These are phyloP conservation scores for Uronychia binucleata DNA, from an alignment of 73 alveolate species.

Conservation along the genomic window DNA sequence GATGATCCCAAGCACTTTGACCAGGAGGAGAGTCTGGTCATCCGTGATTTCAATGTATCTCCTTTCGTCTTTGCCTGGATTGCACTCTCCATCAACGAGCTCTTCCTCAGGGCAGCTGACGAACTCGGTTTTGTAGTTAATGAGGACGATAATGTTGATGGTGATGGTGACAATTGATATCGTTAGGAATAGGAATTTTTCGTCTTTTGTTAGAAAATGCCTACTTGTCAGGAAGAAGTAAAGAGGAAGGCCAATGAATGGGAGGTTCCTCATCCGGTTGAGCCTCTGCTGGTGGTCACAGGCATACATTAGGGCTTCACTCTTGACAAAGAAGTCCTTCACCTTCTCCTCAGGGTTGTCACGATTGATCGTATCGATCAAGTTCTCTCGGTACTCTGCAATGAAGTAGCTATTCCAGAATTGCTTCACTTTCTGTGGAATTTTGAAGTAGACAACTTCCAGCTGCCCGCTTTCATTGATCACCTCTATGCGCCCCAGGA, in stretches of 20 bases:
- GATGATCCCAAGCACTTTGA: too few relatives aligned
- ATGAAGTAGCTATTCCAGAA: slow-evolving; percentile 2
- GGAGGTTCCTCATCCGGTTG: neutral
- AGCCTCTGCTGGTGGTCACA: neutral
- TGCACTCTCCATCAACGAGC: too few relatives aligned
- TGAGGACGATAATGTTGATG: neutral
- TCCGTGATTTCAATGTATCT: too few relatives aligned
- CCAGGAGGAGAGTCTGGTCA: too few relatives aligned
- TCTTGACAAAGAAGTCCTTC: slow-evolving; percentile 1
- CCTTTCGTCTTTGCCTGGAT: too few relatives aligned
- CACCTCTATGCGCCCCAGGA: slow-evolving; percentile 3
- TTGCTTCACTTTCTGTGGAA: neutral
- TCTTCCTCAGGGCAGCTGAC: too few relatives aligned
- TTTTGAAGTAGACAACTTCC: neutral
- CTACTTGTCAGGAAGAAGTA: neutral
- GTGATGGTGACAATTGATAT: neutral
- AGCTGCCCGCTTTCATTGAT: neutral
- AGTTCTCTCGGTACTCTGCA: neutral
- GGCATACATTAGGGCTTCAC: neutral
- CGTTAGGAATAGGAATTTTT: too few relatives aligned
- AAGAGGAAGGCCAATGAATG: neutral
- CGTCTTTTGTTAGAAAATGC: neutral
- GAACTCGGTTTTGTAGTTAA: too few relatives aligned
- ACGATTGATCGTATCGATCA: too few relatives aligned
- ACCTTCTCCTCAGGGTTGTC: neutral